phyloP scores from a whole-genome alignment of 805 yeast genomes.

The Debaryomyces hansenii region DNA sequence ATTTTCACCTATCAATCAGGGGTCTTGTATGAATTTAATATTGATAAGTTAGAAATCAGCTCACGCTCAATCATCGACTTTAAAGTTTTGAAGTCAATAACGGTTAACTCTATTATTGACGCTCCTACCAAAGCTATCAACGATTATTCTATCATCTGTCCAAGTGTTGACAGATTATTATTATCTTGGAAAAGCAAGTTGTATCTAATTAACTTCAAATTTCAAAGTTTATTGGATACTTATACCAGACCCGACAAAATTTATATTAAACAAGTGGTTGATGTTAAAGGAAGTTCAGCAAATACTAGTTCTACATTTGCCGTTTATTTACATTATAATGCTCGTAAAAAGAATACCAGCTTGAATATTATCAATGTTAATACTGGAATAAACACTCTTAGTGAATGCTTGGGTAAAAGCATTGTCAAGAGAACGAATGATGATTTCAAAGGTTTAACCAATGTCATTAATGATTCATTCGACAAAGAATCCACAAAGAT shows the following conservation, averaged over 20 bases:
- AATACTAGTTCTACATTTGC: slow-evolving; percentile 43
- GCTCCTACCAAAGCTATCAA: slow-evolving; percentile 3
- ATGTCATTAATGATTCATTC: slow-evolving; percentile 20
- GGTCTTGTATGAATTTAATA: slow-evolving; percentile 23
- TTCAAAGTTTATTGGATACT: slow-evolving; percentile 37
- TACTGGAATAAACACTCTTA: slow-evolving; percentile 66
- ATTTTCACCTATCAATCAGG: slow-evolving; percentile 26
- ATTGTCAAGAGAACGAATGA: slow-evolving; percentile 22
- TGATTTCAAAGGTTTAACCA: slow-evolving; percentile 26
- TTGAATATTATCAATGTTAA: slow-evolving; percentile 50
- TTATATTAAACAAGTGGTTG: slow-evolving; percentile 25
- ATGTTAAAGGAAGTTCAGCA: slow-evolving; percentile 44
- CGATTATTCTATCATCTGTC: slow-evolving; percentile 33
- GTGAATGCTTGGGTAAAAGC: slow-evolving; percentile 70
- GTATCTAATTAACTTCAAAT: slow-evolving; percentile 46
- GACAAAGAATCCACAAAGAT: slow-evolving; percentile 14
- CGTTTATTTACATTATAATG: slow-evolving; percentile 39
- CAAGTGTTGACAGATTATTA: slow-evolving; percentile 48
- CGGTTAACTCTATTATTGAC: slow-evolving; percentile 17
- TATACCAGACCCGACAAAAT: slow-evolving; percentile 26
- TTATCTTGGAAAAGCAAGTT: slow-evolving; percentile 40
- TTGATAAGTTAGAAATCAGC: slow-evolving; percentile 12
- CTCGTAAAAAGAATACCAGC: slow-evolving; percentile 43
- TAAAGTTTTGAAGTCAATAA: slow-evolving; percentile 16
- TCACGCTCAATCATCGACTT: slow-evolving; percentile 25